These are phyloP conservation scores for Dryas octopetala DNA, from an alignment of 306 rosid species.

Conservation along the genomic window DNA sequence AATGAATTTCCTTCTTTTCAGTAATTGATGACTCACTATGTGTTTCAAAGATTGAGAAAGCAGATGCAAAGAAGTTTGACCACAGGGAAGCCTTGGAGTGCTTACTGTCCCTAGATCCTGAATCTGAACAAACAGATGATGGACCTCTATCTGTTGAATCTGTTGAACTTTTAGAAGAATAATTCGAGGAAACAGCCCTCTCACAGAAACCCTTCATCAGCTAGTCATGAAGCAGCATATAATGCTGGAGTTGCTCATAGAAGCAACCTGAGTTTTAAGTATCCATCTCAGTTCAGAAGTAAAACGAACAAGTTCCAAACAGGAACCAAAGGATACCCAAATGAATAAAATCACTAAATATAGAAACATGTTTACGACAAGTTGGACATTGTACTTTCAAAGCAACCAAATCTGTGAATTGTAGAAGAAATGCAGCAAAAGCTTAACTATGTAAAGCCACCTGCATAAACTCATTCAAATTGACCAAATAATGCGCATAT, in stretches of 20 bases:
- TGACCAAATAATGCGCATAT: too few species aligned
- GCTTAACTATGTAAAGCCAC: too few species aligned
- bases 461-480: too few species aligned
- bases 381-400: background rate
- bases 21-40: conserved; percentile 58
- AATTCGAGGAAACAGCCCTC: conserved; percentile 52
- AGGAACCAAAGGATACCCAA: background rate
- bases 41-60: conserved; percentile 69
- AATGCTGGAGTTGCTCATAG: conserved; percentile 47
- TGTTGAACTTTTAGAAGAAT: conserved; percentile 54
- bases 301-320: background rate
- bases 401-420: background rate
- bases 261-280: conserved; percentile 27
- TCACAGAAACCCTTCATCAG: conserved; percentile 69
- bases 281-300: conserved; percentile 1
- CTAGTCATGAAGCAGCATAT: conserved; percentile 46
- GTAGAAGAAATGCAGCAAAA: too few species aligned
- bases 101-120: conserved; percentile 51
- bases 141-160: conserved; percentile 50
- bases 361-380: background rate
- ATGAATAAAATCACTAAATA: background rate
- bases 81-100: conserved; percentile 68
- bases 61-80: conserved; percentile 79
- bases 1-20: conserved; percentile 69
- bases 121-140: conserved; percentile 46